Evolutionary conservation across 2,329 filamentous ascomycete genomes (phyloP).

Genomic region (Verticillium nonalfalfae): DNA sequence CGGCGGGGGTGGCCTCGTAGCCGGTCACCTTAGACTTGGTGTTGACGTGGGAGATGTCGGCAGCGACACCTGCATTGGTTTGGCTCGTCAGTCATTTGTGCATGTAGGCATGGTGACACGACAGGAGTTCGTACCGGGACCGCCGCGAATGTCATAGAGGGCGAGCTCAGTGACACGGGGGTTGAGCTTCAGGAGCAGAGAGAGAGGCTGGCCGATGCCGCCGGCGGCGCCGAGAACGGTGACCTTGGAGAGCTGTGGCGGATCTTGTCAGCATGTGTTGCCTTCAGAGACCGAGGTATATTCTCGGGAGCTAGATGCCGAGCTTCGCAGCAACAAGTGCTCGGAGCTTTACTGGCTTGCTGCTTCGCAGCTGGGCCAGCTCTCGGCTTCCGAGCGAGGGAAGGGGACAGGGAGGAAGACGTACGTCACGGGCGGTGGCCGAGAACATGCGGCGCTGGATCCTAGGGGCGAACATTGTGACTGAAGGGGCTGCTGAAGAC

Average conservation of each 20-base stretch:
- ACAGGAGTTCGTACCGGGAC: constrained; percentile 61
- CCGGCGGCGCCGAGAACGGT: constrained; percentile 93
- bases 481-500: constrained; percentile 1
- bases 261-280: background rate
- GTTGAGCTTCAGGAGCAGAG: constrained; percentile 98
- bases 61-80: constrained; percentile 72
- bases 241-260: constrained; percentile 82
- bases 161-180: constrained; percentile 87
- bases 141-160: constrained; percentile 95
- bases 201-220: constrained; percentile 97
- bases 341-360: background rate
- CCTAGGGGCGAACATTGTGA: constrained; percentile 68
- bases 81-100: background rate
- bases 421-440: constrained; percentile 69
- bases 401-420: constrained; percentile 20
- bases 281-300: background rate
- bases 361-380: background rate
- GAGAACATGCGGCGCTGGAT: constrained; percentile 78
- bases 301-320: constrained; percentile 4
- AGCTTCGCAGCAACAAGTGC: background rate
- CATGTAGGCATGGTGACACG: constrained; percentile 3
- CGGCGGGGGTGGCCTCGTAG: constrained; percentile 70
- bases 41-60: constrained; percentile 98
- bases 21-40: constrained; percentile 93
- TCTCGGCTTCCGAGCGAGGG: constrained; percentile 1